Evolutionary conservation across 2,329 filamentous ascomycete genomes (phyloP).

Genomic region (Pseudogymnoascus pannorum): DNA sequence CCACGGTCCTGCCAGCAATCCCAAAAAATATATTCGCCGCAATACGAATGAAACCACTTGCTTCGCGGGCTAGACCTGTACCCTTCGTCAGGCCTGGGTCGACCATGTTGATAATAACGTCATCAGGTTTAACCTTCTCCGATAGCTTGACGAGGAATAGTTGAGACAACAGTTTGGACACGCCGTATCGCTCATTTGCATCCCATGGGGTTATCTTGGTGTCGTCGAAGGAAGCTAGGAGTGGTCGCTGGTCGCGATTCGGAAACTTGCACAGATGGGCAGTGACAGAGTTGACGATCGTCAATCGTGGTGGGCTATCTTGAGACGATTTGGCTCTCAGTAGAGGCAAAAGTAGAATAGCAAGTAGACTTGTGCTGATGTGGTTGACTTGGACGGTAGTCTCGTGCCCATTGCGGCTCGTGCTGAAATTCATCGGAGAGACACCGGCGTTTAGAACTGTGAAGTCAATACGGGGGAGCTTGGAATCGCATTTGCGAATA

Average conservation of each 20-base stretch:
- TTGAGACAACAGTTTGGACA: conserved; percentile 29
- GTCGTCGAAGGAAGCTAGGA: conserved; percentile 30
- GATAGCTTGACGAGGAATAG: conserved; percentile 34
- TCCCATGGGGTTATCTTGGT: conserved; percentile 19
- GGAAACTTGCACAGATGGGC: conserved; percentile 25
- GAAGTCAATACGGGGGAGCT: conserved; percentile 35
- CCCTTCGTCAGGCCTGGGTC: conserved; percentile 32
- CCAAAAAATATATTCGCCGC: conserved; percentile 20
- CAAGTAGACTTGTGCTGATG: conserved; percentile 7
- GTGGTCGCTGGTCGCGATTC: conserved; percentile 20
- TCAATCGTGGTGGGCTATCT: conserved; percentile 20
- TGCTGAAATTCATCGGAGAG: neutral
- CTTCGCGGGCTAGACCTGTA: conserved; percentile 35
- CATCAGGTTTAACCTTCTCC: conserved; percentile 28
- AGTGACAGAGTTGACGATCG: conserved; percentile 27
- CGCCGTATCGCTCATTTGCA: conserved; percentile 23
- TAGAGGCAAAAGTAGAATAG: conserved; percentile 8
- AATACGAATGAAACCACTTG: conserved; percentile 16
- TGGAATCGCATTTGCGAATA: conserved; percentile 26
- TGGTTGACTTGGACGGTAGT: conserved; percentile 29
- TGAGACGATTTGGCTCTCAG: conserved; percentile 4
- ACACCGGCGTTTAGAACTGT: conserved; percentile 38
- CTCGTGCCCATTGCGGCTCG: conserved; percentile 30
- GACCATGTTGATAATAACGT: conserved; percentile 33
- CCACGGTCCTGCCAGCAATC: conserved; percentile 27